Base-by-base conservation (phyloP, 768 basidiomycete species). In the Lactifluus pinguis region DNA sequence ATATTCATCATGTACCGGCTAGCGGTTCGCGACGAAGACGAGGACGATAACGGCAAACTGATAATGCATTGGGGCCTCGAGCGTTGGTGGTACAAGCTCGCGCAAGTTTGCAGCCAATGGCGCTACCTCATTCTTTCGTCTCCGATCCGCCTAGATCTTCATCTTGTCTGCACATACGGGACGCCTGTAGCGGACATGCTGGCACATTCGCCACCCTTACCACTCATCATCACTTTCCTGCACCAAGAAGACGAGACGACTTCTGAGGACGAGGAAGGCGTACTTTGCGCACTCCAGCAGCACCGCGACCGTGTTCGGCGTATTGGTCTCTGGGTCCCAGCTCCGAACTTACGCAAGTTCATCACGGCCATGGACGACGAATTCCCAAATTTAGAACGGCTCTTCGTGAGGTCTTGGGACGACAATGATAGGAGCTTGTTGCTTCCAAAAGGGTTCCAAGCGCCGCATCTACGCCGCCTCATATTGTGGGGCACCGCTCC, bases 1-100 rank as follows among this genome's bases (percentile, higher is more conserved):
- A 44, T 44, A 47, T 21, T 47, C 45, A 10, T 47, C 25, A 11
- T 47, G 10, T 47, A 47, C 25, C 45, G 45, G 13, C 21, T 48
- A 21, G 14, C 51, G 2, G 19, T 47, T 77, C 74, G 45, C 50
- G 30, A 50, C 38, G 44, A 63, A 30, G 30, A 10, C 55, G 45
- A 47, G 21, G 45, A 47, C 19, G 45, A 47, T 6, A 13, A 25
- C 4, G 45, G 45, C 19, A 25, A 8, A 13, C 21, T 47, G 5
- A 47, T 11, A 25, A 47, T 47, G 45, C 19, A 65, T 11, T 53
- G 49, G 47, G 19, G 51, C 49, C 32, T 42, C 47, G n/a, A 38
- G 47, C 25, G 41, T 21, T 53, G 10, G 45, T 47, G 45, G 45
- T 47, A 47, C 45, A 21, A 21, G 21, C 21, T 47, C 19, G 11